phyloP scores from a whole-genome alignment of 176 grass and related monocot genomes.

The Ananas comosus region DNA sequence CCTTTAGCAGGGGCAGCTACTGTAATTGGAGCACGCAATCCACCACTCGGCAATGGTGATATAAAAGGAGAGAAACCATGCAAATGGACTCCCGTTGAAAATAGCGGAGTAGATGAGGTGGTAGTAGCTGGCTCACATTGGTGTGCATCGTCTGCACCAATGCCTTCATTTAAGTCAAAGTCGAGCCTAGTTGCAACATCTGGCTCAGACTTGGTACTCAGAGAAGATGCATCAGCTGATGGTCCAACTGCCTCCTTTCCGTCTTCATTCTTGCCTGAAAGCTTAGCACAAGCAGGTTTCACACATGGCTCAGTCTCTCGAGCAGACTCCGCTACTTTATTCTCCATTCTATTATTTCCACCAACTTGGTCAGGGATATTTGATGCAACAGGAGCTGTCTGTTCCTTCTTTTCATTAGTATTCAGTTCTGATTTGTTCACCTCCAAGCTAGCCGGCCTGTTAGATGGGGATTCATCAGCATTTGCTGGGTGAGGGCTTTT shows the following conservation, averaged over 20 bases:
- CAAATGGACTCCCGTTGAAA: conserved; percentile 27
- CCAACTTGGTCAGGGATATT: conserved; percentile 17
- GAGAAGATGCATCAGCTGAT: conserved; percentile 44
- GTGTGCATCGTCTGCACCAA: conserved; percentile 42
- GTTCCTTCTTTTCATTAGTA: conserved; percentile 30
- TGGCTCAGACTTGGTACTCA: conserved; percentile 25
- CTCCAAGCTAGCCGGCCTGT: conserved; percentile 3
- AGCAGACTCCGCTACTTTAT: conserved; percentile 17
- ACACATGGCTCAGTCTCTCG: conserved; percentile 21
- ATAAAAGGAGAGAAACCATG: conserved; percentile 24
- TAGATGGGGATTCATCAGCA: not conserved
- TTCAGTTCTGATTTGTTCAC: conserved; percentile 21
- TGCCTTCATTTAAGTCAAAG: conserved; percentile 83
- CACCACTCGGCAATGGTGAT: conserved; percentile 27
- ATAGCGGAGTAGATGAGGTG: conserved; percentile 19
- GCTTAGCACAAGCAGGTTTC: conserved; percentile 25
- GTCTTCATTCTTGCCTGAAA: conserved; percentile 16
- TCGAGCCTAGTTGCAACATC: conserved; percentile 49
- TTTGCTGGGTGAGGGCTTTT: not conserved
- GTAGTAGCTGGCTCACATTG: conserved; percentile 31
- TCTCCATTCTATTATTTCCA: not conserved
- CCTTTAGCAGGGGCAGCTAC: conserved; percentile 66
- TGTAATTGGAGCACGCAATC: conserved; percentile 43
- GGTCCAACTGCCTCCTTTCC: conserved; percentile 26
- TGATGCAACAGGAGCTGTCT: conserved; percentile 1